Base-by-base conservation (phyloP, 345 rosid species). In the Eucalyptus coolabah region DNA sequence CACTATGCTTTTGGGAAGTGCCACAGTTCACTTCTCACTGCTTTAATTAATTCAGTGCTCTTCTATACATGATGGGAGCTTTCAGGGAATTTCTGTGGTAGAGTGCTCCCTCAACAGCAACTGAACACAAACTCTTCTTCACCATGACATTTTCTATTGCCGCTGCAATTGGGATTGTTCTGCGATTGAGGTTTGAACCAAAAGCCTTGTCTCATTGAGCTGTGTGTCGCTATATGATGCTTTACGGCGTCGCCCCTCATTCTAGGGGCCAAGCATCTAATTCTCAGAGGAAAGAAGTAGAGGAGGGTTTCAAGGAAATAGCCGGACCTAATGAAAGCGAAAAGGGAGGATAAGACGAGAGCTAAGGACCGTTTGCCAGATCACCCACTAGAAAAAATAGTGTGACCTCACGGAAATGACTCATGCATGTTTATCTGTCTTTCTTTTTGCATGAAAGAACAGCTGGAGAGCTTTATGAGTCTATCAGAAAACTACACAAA, bases 141-240 rank as follows among this genome's bases (percentile, higher is more conserved):
- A 32, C 44, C 44, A 2, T 9, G 82, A 34, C 72, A 30, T 37
- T 72, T 72, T 37, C 44, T 6, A 3, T 34, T 2, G 21, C 26
- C 2, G 5, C 82, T 19, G 26, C 82, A 3, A 34, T 34, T 8
- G 7, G 82, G 82, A 72, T 72, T 34, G 26, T 34, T 72, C 26
- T 34, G 44, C 26, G 26, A 72, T 10, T 3, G 2, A 34, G 4
- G 24, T 10, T 72, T 2, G 14, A 2, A 34, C 14, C 44, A 9
- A 34, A 34, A 10, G 26, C 8, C 81, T 69, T 1, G 26, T 69
- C 81, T 69, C 42, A 18, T 34, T 3, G 24, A 9, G 81, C 23
- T n/a, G n/a, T 2, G 42, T 5, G 23, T 32, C 42, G 40, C 21
- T 30, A 2, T 65, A 4, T 1, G 6, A n/a, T 3, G 1, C 37